A percentile compares a stretch with the other conserved stretches of the same genome.
Evolutionary conservation across 2,329 filamentous ascomycete genomes (phyloP).

Genomic region (Didymosphaeria variabile): DNA sequence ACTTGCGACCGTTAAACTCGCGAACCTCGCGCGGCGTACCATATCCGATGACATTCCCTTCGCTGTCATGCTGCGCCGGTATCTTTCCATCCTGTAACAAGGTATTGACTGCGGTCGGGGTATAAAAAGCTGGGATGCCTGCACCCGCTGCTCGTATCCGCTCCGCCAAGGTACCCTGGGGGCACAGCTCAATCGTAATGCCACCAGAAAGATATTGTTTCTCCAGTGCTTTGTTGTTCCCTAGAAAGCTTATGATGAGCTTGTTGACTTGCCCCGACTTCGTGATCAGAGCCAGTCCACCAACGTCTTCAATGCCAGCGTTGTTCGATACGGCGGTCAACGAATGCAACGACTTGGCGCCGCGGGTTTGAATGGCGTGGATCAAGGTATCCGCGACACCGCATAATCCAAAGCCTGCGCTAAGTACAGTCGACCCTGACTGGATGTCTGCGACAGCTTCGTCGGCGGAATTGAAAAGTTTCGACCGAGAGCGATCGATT

Average conservation of each 20-base stretch:
- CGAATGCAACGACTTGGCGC: constrained; percentile 41
- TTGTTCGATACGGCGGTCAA: constrained; percentile 85
- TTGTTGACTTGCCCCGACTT: constrained; percentile 74
- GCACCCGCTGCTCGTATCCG: constrained; percentile 76
- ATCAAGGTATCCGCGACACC: constrained; percentile 52
- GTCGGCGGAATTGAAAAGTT: constrained; percentile 48
- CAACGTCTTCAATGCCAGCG: constrained; percentile 72
- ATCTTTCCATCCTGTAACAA: constrained; percentile 73
- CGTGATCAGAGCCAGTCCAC: constrained; percentile 73
- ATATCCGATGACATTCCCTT: constrained; percentile 68
- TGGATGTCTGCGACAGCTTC: constrained; percentile 50
- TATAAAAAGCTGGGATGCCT: constrained; percentile 83
- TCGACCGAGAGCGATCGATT: constrained; percentile 48
- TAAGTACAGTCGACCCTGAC: constrained; percentile 48
- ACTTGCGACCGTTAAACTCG: constrained; percentile 75
- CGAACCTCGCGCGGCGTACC: constrained; percentile 74
- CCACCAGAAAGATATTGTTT: constrained; percentile 76
- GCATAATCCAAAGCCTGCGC: constrained; percentile 51
- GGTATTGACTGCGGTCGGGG: constrained; percentile 73
- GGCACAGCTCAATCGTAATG: constrained; percentile 78
- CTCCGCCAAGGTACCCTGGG: constrained; percentile 78
- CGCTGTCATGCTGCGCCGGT: constrained; percentile 66
- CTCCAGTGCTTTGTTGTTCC: constrained; percentile 80
- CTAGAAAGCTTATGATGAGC: constrained; percentile 79
- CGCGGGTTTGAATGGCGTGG: constrained; percentile 44